Evolutionary conservation across 2,329 filamentous ascomycete species (phyloP).

Genomic region (Coleophoma cylindrospora): DNA sequence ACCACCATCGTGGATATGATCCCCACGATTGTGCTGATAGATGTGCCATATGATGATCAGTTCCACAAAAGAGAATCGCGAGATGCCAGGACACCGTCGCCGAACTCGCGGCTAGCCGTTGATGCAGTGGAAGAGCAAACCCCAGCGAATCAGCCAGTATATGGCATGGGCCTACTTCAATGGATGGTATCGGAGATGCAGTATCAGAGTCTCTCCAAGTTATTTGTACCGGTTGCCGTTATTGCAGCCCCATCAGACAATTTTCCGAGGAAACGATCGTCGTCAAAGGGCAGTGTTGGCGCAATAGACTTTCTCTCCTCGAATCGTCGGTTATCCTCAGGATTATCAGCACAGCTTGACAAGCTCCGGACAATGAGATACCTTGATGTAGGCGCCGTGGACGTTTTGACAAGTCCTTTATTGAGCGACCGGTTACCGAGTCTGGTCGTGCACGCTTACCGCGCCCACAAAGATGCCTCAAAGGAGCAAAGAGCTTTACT

Average conservation of each 20-base stretch:
- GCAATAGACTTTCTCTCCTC: slow-evolving; percentile 11
- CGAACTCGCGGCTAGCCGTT: slow-evolving; percentile 28
- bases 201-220: slow-evolving; percentile 39
- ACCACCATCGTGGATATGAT: slow-evolving; percentile 37
- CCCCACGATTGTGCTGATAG: slow-evolving; percentile 51
- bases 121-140: slow-evolving; percentile 30
- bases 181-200: slow-evolving; percentile 43
- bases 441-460: slow-evolving; percentile 78
- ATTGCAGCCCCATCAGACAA: slow-evolving; percentile 27
- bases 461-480: slow-evolving; percentile 69
- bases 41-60: slow-evolving; percentile 39
- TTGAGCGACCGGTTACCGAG: slow-evolving; percentile 68
- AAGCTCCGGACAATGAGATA: slow-evolving; percentile 61
- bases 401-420: slow-evolving; percentile 79
- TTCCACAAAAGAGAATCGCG: slow-evolving; percentile 23
- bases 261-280: slow-evolving; percentile 10
- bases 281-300: slow-evolving; percentile 9
- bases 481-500: slow-evolving; percentile 69
- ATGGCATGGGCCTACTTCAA: slow-evolving; percentile 40
- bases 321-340: slow-evolving; percentile 16
- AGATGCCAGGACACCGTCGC: slow-evolving; percentile 25
- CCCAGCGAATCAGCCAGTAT: slow-evolving; percentile 34
- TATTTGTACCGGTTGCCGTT: slow-evolving; percentile 42
- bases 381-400: slow-evolving; percentile 79
- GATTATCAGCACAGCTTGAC: slow-evolving; percentile 34